Conservation (phyloP, 352 stramenopile genomes). For the Phytopythium cucurbitacearum region DNA sequence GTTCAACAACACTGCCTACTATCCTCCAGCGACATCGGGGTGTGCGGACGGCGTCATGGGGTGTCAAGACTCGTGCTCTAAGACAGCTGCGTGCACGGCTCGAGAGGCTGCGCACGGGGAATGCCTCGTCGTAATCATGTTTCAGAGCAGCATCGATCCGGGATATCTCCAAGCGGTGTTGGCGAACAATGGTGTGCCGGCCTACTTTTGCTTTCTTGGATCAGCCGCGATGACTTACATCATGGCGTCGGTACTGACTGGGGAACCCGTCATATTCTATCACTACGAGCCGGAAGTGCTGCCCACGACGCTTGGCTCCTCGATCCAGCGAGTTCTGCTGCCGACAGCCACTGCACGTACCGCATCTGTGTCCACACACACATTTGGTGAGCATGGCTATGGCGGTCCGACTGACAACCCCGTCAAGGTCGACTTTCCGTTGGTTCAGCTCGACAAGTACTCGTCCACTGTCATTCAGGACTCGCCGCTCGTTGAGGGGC, state of each 20-base stretch:
- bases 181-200: constrained; percentile 33
- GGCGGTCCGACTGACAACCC: constrained; percentile 36
- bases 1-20: constrained; percentile 16
- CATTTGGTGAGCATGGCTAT: constrained; percentile 46
- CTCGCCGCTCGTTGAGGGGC: background rate
- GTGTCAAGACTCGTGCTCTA: constrained; percentile 39
- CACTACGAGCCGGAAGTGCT: constrained; percentile 48
- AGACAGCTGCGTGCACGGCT: constrained; percentile 30
- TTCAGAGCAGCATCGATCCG: constrained; percentile 22
- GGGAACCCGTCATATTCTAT: constrained; percentile 37
- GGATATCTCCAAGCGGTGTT: constrained; percentile 37
- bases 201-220: constrained; percentile 41
- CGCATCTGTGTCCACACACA: constrained; percentile 16
- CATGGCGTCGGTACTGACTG: constrained; percentile 16
- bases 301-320: constrained; percentile 15
- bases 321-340: constrained; percentile 32
- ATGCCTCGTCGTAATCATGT: constrained; percentile 44
- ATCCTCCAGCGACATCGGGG: constrained; percentile 14
- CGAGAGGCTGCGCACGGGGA: constrained; percentile 20
- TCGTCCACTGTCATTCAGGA: constrained; percentile 6
- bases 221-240: constrained; percentile 19
- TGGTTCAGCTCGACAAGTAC: constrained; percentile 31
- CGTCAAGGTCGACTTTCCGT: constrained; percentile 36
- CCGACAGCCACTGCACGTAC: constrained; percentile 23
- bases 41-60: constrained; percentile 28